Base-by-base conservation (phyloP, 441 rosid species). In the Arabidopsis hybrid region DNA sequence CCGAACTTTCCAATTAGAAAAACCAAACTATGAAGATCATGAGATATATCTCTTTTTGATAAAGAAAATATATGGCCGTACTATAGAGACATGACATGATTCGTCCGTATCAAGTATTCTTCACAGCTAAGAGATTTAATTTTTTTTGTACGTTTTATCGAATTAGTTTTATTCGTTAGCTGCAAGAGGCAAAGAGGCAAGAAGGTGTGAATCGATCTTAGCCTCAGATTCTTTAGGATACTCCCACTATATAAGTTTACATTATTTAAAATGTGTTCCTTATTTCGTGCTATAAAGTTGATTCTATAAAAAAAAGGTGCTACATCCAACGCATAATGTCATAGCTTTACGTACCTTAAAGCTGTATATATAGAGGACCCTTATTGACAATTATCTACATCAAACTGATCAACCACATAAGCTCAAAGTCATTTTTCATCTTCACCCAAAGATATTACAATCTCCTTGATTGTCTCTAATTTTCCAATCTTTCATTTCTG, bases 81-180 rank as follows among this genome's bases (percentile, higher is more conserved):
- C 67, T 18, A 59, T 39, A 74, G n/a, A 66, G 52, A 32, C 16
- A 47, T 47, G 35, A 46, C 43, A 69, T 57, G 34, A 58, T 58
- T 73, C 60, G 55, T 58, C 67, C 67, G 73, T 74, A 74, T 74
- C 53, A 60, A 60, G 60, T 74, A 67, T 60, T 60, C 73, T 36
- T 51, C 55, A 45, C 78, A 74, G 47, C 62, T 51, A 39, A 47
- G 49, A 45, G 52, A 47, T 47, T 47, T 47, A 21, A 21, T 32
- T 2, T 40, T 57, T 18, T 17, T 62, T 53, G 18, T 51, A 71
- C 59, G 66, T 47, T 47, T 58, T 59, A 17, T 7, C 67, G 18
- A 63, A 63, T 9, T 12, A 61, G 61, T 71, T 68, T 45, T 56
- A 35, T 46, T 55, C 65, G 35, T 14, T 47, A 65, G 58, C 59